Conservation (phyloP, 2,329 filamentous ascomycete species). For the Gnomoniopsis sp. region DNA sequence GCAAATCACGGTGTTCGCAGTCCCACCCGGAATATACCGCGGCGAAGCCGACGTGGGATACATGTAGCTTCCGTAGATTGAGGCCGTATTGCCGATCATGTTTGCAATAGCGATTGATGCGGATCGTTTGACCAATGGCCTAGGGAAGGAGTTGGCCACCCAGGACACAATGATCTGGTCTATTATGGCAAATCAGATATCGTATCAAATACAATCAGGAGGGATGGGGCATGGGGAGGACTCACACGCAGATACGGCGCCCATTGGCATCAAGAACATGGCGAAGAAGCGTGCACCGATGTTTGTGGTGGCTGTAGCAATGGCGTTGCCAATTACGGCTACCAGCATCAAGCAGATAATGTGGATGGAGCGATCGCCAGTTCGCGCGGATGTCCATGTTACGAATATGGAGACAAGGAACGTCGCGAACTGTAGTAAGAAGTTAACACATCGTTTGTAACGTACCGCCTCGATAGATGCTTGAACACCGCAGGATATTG, state of each 20-base stretch:
- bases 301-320: slow-evolving; percentile 48
- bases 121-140: slow-evolving; percentile 64
- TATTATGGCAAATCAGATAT: slow-evolving; percentile 8
- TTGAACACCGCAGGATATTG: neutral
- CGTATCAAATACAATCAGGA: neutral
- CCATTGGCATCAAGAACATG: slow-evolving; percentile 60
- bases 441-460: neutral
- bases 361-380: slow-evolving; percentile 53
- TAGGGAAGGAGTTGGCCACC: slow-evolving; percentile 68
- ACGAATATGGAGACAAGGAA: slow-evolving; percentile 52
- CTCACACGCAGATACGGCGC: slow-evolving; percentile 44
- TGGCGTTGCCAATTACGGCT: slow-evolving; percentile 51
- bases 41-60: slow-evolving; percentile 39
- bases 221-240: neutral
- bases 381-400: slow-evolving; percentile 52
- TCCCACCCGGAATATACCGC: slow-evolving; percentile 51
- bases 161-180: slow-evolving; percentile 61
- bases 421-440: slow-evolving; percentile 38
- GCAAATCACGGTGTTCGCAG: slow-evolving; percentile 60
- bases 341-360: slow-evolving; percentile 51
- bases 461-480: too few relatives aligned
- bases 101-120: slow-evolving; percentile 65
- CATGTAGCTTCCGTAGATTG: slow-evolving; percentile 47
- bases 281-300: slow-evolving; percentile 56
- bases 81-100: slow-evolving; percentile 58